Evolutionary conservation across 2,329 filamentous ascomycete genomes (phyloP), one percentile per base, ranked within the genome.

Genomic region (Zymoseptoria passerinii): DNA sequence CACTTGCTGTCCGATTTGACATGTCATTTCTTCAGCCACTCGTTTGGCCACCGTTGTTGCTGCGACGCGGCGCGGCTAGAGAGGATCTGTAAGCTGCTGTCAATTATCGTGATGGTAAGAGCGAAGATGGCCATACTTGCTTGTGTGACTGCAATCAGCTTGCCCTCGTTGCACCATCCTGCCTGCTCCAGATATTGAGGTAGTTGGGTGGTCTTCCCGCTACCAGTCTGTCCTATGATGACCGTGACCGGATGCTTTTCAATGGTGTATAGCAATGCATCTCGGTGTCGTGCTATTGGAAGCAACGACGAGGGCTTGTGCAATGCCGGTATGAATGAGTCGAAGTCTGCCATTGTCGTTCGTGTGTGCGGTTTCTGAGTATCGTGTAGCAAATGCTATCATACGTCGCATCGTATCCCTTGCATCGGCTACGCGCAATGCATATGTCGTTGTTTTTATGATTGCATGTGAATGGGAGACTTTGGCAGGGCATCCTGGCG

Each of bases 121-220:
- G 28, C 35, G 29, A 29, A 23, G 53, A 28, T 44, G 59, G 59
- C 69, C 69, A 68, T 62, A 79, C 81, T 71, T 77, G 91, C 90
- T 84, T 97, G 92, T 16, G 94, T 97, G 50, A 97, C 82, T 19
- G 86, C 92, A 65, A 99, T 88, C 51, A 88, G 73, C 70, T 92
- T 95, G 19, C 89, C 90, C 70, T 91, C 83, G 28, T 81, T 80
- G 70, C 90, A 92, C 92, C 92, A 97, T 74, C 92, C 92, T 68
- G 88, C 89, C 66, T 89, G 81, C 58, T 95, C 86, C 10, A 97
- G 81, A 67, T 88, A 97, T 67, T 96, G 92, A 0, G 94, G 94
- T 50, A 97, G 87, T 71, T 97, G 94, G 0, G 94, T 97, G 1
- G 92, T 96, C 75, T 97, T 97, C 49, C 92, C 92, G 23, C 89